A percentile compares a stretch with the other conserved stretches of the same genome.
Conservation (phyloP, 139 green algal species). For the Chlamydomonas sphaeroides region DNA sequence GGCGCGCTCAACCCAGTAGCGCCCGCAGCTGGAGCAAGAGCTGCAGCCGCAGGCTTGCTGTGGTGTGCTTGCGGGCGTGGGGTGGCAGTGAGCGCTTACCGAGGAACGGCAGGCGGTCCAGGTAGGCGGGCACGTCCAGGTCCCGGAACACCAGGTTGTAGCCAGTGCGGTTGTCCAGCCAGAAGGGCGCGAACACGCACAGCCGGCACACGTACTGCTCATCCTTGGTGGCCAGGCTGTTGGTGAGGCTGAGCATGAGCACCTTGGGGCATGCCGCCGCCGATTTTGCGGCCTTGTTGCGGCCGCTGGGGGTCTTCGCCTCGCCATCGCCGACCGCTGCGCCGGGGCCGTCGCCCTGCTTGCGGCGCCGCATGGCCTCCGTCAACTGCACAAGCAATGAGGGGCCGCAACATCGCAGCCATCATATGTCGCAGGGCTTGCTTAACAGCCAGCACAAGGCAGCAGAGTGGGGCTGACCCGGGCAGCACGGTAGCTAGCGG, state of each 20-base stretch:
- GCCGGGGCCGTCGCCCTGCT: conserved; percentile 1
- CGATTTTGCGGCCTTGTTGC: not conserved
- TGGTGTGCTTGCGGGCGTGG: too few species aligned
- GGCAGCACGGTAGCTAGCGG: too few species aligned
- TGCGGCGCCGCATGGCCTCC: conserved; percentile 21
- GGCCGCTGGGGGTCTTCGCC: not conserved
- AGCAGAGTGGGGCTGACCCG: too few species aligned
- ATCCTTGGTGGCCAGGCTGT: conserved; percentile 45
- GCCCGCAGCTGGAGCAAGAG: too few species aligned
- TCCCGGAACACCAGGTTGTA: conserved; percentile 82
- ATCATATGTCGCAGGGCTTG: too few species aligned
- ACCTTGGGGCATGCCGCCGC: conserved; percentile 16
- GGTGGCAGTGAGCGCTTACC: conserved; percentile 24
- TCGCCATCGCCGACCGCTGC: not conserved
- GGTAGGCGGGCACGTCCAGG: conserved; percentile 48
- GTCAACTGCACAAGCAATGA: conserved; percentile 9
- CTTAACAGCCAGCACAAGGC: too few species aligned
- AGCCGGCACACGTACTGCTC: conserved; percentile 54
- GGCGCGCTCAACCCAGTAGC: too few species aligned
- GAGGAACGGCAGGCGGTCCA: conserved; percentile 44
- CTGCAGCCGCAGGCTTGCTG: too few species aligned
- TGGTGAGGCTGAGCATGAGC: conserved; percentile 71
- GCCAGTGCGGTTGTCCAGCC: conserved; percentile 87
- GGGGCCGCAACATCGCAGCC: not conserved
- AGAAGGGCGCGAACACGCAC: conserved; percentile 74